phyloP scores from a whole-genome alignment of 2,329 filamentous ascomycete species.

The Aspergillus hortae region DNA sequence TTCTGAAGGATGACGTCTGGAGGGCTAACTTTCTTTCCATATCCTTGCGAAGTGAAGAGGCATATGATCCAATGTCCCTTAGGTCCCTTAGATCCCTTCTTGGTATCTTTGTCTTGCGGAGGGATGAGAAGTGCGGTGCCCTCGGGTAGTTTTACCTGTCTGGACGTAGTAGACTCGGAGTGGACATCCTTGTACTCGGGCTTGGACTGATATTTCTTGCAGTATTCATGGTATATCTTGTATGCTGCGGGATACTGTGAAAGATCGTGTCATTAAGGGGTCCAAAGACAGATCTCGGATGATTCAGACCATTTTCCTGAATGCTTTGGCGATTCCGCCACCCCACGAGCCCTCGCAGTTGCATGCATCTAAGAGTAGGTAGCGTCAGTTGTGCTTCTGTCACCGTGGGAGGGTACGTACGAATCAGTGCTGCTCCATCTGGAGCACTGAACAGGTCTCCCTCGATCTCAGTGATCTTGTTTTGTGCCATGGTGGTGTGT shows the following conservation, averaged over 20 bases:
- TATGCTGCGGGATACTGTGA: constrained; percentile 51
- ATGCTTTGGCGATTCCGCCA: constrained; percentile 54
- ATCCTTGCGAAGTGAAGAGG: constrained; percentile 54
- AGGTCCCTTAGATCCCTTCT: constrained; percentile 24
- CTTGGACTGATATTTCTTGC: constrained; percentile 25
- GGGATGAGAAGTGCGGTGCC: constrained; percentile 55
- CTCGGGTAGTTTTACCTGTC: constrained; percentile 25
- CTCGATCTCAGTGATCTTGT: constrained; percentile 26
- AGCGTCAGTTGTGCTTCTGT: not conserved
- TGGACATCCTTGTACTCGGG: constrained; percentile 9
- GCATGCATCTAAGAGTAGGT: constrained; percentile 48
- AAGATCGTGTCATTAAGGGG: too few species aligned
- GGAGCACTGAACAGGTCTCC: constrained; percentile 55
- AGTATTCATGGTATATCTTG: constrained; percentile 47
- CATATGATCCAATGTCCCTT: constrained; percentile 55
- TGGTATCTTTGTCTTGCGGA: constrained; percentile 39
- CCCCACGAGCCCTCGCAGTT: constrained; percentile 58
- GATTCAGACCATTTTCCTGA: constrained; percentile 36
- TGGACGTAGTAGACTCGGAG: constrained; percentile 5
- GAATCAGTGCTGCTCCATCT: constrained; percentile 49
- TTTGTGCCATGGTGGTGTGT: not conserved
- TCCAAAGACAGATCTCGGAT: too few species aligned
- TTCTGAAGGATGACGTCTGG: constrained; percentile 46
- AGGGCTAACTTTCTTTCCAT: constrained; percentile 41
- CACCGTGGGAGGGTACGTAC: constrained; percentile 21